Base-by-base conservation (phyloP, 257 asterid species). In the Nicotiana noctiflora region DNA sequence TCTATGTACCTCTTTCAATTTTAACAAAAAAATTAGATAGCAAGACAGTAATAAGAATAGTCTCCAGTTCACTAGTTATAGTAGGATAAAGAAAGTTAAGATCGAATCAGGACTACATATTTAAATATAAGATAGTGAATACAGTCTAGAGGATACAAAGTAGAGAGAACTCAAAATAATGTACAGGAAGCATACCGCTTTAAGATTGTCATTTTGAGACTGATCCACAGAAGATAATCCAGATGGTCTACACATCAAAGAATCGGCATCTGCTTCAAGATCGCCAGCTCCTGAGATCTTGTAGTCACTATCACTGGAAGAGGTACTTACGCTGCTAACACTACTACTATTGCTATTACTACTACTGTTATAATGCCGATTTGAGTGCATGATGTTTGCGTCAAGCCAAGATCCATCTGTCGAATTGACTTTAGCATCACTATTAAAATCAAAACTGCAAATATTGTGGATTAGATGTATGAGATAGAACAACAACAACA, bases 251-350 rank as follows among this genome's bases (percentile, higher is more conserved):
- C 97, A 88, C 87, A 86, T 86, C 49, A 91, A 81, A 85, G 98
- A 96, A 88, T 96, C 99, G 46, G 99, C 99, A 89, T 96, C 99
- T 61, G 98, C 98, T 84, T 96, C 99, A 21, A 93, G 97, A 86
- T 95, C 99, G 55, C 93, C 95, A 82, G 89, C 85, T 82, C 93
- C 96, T 86, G 88, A 82, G 81, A 91, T 85, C 92, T 86, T 91
- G 84, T 81, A 86, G 84, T 92, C 99, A 82, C 95, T 89, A 68
- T 92, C 99, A 81, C 94, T 92, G 65, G 99, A 92, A 77, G 99
- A 92, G 83, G 97, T 90, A 85, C 93, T 91, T 59, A 90, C 84
- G 90, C 93, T 96, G 88, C 97, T 87, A 85, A 90, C 87, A 89
- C 98, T 94, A 86, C 98, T 96, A 78, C 91, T 89, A 62, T 90